Evolutionary conservation across 148 eudicot species (phyloP).

Genomic region (Amaranthus cruentus): DNA sequence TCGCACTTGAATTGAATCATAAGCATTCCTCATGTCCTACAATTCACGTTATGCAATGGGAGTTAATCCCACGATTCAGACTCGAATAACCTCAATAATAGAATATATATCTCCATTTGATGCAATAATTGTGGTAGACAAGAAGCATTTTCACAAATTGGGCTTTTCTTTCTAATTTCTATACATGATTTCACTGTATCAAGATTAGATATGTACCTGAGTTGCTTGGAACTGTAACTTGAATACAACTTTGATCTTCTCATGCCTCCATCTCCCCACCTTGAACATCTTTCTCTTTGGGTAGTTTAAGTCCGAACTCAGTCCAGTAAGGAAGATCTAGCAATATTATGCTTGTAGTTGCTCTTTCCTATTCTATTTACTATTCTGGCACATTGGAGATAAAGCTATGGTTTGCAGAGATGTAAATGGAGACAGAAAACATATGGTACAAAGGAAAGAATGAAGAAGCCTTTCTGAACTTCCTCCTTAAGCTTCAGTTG

Average conservation of each 20-base stretch:
- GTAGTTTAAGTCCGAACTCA: not conserved
- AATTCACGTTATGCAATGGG: not conserved
- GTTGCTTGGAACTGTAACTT: constrained; percentile 79
- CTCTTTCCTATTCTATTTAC: constrained; percentile 5
- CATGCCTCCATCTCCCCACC: constrained; percentile 55
- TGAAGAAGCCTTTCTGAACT: constrained; percentile 10
- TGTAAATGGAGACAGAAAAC: constrained; percentile 10
- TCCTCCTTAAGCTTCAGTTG: constrained; percentile 17
- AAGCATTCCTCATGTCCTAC: not conserved
- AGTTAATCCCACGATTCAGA: not conserved
- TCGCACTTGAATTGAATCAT: not conserved
- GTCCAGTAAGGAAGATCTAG: not conserved
- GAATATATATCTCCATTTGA: not conserved
- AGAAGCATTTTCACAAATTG: not conserved
- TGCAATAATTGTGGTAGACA: not conserved
- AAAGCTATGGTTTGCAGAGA: constrained; percentile 14
- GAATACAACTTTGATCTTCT: constrained; percentile 84
- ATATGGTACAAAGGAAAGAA: constrained; percentile 3
- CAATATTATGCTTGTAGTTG: constrained; percentile 4
- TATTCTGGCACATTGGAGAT: constrained; percentile 1
- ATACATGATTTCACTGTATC: not conserved
- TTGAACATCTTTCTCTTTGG: constrained; percentile 63
- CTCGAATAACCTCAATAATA: not conserved
- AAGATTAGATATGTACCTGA: constrained; percentile 48
- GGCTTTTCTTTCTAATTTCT: not conserved